Evolutionary conservation across 768 basidiomycete genomes (phyloP).

Genomic region (Auriculariales sp.): DNA sequence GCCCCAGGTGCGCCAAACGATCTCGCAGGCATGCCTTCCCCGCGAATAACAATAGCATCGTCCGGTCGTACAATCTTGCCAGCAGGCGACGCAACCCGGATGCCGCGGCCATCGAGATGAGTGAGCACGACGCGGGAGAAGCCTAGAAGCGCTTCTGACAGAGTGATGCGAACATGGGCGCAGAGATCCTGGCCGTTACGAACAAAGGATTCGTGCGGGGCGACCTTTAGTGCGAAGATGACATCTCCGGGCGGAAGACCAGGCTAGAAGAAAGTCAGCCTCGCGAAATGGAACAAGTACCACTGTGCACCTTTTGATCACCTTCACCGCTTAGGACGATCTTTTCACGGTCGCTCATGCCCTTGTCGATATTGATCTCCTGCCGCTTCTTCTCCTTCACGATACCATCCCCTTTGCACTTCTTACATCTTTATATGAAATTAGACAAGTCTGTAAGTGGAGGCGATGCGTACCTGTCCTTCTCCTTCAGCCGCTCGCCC

Average conservation of each 20-base stretch:
- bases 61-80: constrained; percentile 64
- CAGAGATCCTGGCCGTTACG: constrained; percentile 71
- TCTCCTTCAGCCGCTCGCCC: constrained; percentile 64
- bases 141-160: constrained; percentile 91
- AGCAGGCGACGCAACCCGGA: constrained; percentile 59
- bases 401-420: constrained; percentile 79
- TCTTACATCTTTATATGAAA: constrained; percentile 59
- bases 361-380: constrained; percentile 75
- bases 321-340: constrained; percentile 87
- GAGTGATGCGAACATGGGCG: constrained; percentile 67
- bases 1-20: constrained; percentile 40
- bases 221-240: constrained; percentile 59
- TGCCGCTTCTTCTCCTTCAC: constrained; percentile 81
- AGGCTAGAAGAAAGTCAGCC: constrained; percentile 33
- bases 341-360: constrained; percentile 69
- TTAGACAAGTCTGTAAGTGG: not conserved
- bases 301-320: constrained; percentile 62
- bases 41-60: constrained; percentile 57
- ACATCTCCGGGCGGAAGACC: constrained; percentile 82
- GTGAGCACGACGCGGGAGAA: constrained; percentile 82
- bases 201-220: constrained; percentile 67
- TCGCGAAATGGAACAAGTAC: not conserved
- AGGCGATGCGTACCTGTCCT: constrained; percentile 49
- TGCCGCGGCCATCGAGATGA: constrained; percentile 88
- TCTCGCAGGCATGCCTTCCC: constrained; percentile 77